Evolutionary conservation across 2,329 filamentous ascomycete genomes (phyloP), one percentile per base, ranked within the genome.

Genomic region (Curvularia sp.): DNA sequence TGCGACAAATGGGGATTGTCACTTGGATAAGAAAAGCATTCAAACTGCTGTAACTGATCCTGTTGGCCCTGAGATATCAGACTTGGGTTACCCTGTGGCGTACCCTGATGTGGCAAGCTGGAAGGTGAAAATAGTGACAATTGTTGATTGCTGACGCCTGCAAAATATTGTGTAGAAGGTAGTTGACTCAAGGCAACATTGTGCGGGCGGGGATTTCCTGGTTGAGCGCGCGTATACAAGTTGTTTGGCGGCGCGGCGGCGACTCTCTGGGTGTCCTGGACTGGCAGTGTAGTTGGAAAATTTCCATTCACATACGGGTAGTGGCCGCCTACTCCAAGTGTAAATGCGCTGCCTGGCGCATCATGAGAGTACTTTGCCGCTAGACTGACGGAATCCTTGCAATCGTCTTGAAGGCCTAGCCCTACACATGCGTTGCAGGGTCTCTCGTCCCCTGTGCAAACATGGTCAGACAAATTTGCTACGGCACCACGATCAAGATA

Each of bases 321-420:
- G 69, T 87, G 89, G 31, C 88, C 87, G 4, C 89, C 88, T 48
- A 95, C 84, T 42, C 95, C 92, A 15, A 93, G 92, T 74, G 94
- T 86, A 62, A 97, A 83, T 46, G 93, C 93, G 75, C 96, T 93
- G 53, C 92, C 88, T 33, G 94, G 93, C 26, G 94, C 93, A 83
- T 98, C 95, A 74, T 98, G 93, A 57, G 99, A 90, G 77, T 99
- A 99, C 78, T 98, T 99, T 51, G 95, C 95, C 84, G 98, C 98
- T 80, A 98, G 98, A 63, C 95, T 90, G 51, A 98, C 93, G 53
- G 95, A 95, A 75, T 99, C 95, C 77, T 97, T 92, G 74, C 95
- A 99, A 61, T 87, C 88, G 75, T 97, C 93, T 71, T 93, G 91
- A 22, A 98, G 86, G 46, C 92, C 92, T 69, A 95, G 89, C 79